Conservation (phyloP, 768 basidiomycete species). For the Tricholoma sp. region DNA sequence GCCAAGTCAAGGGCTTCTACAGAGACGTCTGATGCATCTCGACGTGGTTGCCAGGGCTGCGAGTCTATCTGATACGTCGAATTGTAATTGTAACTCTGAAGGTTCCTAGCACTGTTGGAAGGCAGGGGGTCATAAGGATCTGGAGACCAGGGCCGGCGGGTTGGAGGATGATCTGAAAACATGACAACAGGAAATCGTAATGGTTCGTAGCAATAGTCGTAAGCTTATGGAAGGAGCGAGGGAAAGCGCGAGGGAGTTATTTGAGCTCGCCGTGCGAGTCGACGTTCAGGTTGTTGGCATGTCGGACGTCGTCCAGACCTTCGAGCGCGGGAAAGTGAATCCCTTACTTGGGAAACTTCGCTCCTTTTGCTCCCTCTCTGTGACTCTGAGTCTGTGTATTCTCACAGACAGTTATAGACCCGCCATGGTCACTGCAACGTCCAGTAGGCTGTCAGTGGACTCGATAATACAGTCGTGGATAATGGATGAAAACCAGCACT, state of each 20-base stretch:
- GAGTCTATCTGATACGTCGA: slow-evolving; percentile 9
- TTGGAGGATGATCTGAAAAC: slow-evolving; percentile 38
- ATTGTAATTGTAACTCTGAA: slow-evolving; percentile 11
- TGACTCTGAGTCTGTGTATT: too few species aligned
- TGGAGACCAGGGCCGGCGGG: slow-evolving; percentile 63
- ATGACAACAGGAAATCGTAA: slow-evolving; percentile 22
- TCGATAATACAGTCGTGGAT: too few species aligned
- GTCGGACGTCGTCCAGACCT: too few species aligned
- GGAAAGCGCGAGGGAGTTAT: neutral
- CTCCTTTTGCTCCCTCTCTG: too few species aligned
- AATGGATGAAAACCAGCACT: too few species aligned
- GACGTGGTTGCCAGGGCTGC: slow-evolving; percentile 21
- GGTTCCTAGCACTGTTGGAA: slow-evolving; percentile 13
- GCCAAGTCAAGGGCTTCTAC: slow-evolving; percentile 71
- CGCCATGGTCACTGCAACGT: too few species aligned
- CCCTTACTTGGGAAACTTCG: too few species aligned
- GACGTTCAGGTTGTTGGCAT: neutral
- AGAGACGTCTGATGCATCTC: slow-evolving; percentile 59
- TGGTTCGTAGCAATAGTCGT: slow-evolving; percentile 10
- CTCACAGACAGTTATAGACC: too few species aligned
- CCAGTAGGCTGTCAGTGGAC: too few species aligned
- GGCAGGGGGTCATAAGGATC: slow-evolving; percentile 46
- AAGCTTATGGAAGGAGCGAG: neutral
- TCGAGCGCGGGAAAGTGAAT: too few species aligned
- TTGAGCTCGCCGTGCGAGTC: neutral